phyloP scores from a whole-genome alignment of 2,329 filamentous ascomycete genomes.

The Colletotrichum tropicicola region DNA sequence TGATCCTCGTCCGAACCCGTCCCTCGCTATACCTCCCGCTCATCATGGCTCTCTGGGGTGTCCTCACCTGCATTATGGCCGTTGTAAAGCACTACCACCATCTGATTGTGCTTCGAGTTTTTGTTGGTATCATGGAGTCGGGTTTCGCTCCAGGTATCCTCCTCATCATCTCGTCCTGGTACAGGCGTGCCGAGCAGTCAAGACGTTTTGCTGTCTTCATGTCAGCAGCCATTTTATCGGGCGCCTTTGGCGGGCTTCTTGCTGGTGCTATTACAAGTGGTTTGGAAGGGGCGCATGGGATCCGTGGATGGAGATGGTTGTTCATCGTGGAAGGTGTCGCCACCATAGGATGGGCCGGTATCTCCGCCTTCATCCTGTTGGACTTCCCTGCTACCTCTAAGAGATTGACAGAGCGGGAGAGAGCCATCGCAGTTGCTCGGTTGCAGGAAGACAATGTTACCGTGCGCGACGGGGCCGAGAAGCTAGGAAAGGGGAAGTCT shows the following conservation, averaged over 20 bases:
- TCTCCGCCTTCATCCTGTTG: constrained; percentile 72
- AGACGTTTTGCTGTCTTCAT: constrained; percentile 70
- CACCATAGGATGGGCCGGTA: constrained; percentile 69
- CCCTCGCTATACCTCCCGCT: constrained; percentile 6
- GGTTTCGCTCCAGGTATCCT: constrained; percentile 69
- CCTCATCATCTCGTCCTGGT: constrained; percentile 74
- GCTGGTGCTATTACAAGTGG: constrained; percentile 66
- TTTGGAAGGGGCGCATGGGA: constrained; percentile 62
- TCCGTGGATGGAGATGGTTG: constrained; percentile 60
- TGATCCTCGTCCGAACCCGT: constrained; percentile 20
- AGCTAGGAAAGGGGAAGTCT: background rate
- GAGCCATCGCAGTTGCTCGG: constrained; percentile 66
- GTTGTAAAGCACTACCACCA: constrained; percentile 31
- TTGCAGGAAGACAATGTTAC: constrained; percentile 69
- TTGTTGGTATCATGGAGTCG: constrained; percentile 65
- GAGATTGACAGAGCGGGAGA: constrained; percentile 67
- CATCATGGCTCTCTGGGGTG: constrained; percentile 32
- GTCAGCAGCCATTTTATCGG: constrained; percentile 74
- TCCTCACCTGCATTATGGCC: constrained; percentile 37
- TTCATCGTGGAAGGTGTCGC: constrained; percentile 72
- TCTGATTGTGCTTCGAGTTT: constrained; percentile 44
- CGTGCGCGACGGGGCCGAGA: constrained; percentile 67
- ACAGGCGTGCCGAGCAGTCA: constrained; percentile 47
- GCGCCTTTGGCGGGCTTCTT: constrained; percentile 70
- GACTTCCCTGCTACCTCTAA: constrained; percentile 73